Evolutionary conservation across 352 stramenopile species (phyloP), one percentile per base, ranked within the genome.

Genomic region (Pythium folliculosum): DNA sequence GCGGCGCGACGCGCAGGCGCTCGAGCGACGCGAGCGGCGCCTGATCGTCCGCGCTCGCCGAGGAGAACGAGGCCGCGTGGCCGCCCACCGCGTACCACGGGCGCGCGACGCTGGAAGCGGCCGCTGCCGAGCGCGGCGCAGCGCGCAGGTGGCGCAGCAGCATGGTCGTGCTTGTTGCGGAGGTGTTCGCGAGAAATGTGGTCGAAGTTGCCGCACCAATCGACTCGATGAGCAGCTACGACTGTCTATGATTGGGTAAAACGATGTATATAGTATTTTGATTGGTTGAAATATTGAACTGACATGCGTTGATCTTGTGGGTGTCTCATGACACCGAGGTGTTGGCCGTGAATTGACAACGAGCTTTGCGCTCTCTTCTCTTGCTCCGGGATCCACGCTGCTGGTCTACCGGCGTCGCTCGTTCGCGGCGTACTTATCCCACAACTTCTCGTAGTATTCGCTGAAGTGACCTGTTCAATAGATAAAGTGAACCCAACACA

Each of bases 361-460:
- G 27, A 32, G 27, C 27, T 5, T 32, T 32, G 27, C 27, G 27
- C 27, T 32, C 27, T 32, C 27, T 32, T 40, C 35, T 40, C 35
- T 40, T 14, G 8, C 35, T 40, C 8, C 12, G 35, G 35, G 35
- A 10, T 40, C 25, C 12, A 32, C n/a, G 49, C 13, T 55, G 25
- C 37, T 40, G 49, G 17, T 60, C 43, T 66, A 63, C 35, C 48
- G 48, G 48, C 69, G 43, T 27, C 48, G 48, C 56, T 73, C 51
- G 59, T 72, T 73, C 53, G 49, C 53, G 6, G 82, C 68, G 73
- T 84, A 89, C 43, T 82, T 73, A 35, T 63, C 40, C 82, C 80
- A 91, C n/a, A 91, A 75, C 47, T 87, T 71, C 43, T 82, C 69
- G 45, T 85, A 91, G 44, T 91, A 74, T 50, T 86, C 71, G n/a